Evolutionary conservation across 2,329 filamentous ascomycete species (phyloP), one percentile per base, ranked within the genome.

Genomic region (Phoma sp.): DNA sequence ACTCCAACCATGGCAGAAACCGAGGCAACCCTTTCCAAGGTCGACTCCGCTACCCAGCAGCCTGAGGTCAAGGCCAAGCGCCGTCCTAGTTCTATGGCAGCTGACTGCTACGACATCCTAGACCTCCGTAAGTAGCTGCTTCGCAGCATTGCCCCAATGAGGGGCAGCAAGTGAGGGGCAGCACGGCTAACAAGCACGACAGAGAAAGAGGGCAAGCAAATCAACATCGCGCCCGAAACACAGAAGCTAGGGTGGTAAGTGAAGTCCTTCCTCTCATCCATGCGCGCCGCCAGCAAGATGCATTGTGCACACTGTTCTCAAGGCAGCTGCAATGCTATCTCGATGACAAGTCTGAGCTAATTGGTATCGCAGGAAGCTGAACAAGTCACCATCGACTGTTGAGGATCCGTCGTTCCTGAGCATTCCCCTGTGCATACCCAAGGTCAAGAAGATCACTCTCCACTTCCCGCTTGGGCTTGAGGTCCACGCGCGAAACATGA

Each of bases 371-470:
- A 97, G 93, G 93, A 96, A 95, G 80, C 88, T 98, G 74, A 98
- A 98, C 84, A 90, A 88, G 49, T 93, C 92, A 32, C 84, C 91
- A 37, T 79, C 81, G 57, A 84, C 85, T 35, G 76, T 97, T 45
- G 93, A 97, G 27, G 93, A 97, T 66, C 89, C 89, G 69, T 87
- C 93, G 27, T 85, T 89, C 59, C 86, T 98, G 65, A 93, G 93
- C 80, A 87, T 93, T 75, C 80, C 83, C 58, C 86, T 98, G 65
- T 88, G 90, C 67, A 87, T 80, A 57, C 93, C 93, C 42, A 87
- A 89, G 30, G 86, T 98, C 76, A 96, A 95, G 84, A 93, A 91
- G 81, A 93, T 98, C 77, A 92, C 96, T 78, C 83, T 98, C 41
- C 87, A 92, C 78, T 96, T 96, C 83, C 90, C 91, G 13, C 82